phyloP scores from a whole-genome alignment of 805 yeast genomes.

The Naumovozyma baii region DNA sequence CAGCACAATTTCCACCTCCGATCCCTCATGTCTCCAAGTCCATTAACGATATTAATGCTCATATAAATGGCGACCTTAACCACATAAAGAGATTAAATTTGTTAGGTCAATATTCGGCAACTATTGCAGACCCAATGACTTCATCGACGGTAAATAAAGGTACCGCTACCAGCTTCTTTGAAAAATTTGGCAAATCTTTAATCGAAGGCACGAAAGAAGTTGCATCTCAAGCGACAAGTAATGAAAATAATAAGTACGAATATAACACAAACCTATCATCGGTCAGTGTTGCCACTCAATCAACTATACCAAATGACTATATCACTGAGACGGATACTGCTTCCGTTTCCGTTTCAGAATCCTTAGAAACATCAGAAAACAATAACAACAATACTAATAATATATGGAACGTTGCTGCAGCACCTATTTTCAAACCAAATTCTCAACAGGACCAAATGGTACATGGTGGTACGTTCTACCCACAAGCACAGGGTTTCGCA shows the following conservation, averaged over 20 bases:
- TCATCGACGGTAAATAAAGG: background rate
- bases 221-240: slow-evolving; percentile 10
- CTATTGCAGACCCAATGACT: slow-evolving; percentile 17
- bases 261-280: background rate
- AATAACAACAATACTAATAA: slow-evolving; percentile 5
- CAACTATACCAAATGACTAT: background rate
- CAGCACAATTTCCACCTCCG: background rate
- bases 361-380: slow-evolving; percentile 1
- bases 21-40: background rate
- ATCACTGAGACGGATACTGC: background rate
- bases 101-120: slow-evolving; percentile 21
- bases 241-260: background rate
- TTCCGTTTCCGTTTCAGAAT: slow-evolving; percentile 1
- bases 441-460: background rate
- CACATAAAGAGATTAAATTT: slow-evolving; percentile 11
- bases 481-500: background rate
- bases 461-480: background rate
- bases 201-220: slow-evolving; percentile 30
- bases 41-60: background rate
- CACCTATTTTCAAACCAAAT: slow-evolving; percentile 23
- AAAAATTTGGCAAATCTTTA: slow-evolving; percentile 27
- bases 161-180: slow-evolving; percentile 24
- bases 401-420: slow-evolving; percentile 24
- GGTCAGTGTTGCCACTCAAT: background rate
- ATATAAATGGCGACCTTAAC: background rate